Conservation (phyloP, 2,329 filamentous ascomycete genomes). For the Colletotrichum spaethianum region DNA sequence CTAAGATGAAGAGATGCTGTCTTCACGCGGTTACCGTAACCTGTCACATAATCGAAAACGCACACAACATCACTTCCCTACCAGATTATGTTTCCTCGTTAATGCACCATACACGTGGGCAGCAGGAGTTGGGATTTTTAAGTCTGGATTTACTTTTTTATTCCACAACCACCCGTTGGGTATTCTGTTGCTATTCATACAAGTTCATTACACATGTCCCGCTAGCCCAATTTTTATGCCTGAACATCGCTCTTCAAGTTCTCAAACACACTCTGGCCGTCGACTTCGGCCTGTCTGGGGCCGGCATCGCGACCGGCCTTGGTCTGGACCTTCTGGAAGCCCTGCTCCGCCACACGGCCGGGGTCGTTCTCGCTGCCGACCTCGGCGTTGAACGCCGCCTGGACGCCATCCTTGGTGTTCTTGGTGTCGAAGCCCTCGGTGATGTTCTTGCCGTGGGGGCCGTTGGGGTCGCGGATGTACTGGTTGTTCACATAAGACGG, state of each 20-base stretch:
- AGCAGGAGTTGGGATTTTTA: neutral
- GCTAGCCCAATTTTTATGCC: slow-evolving; percentile 3
- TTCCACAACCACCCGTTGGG: slow-evolving; percentile 4
- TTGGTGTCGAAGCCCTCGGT: slow-evolving; percentile 53
- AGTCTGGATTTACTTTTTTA: neutral
- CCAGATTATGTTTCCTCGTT: too few relatives aligned
- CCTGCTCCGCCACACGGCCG: slow-evolving; percentile 59
- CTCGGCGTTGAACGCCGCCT: slow-evolving; percentile 58
- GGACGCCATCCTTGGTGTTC: slow-evolving; percentile 52
- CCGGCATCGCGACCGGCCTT: slow-evolving; percentile 45
- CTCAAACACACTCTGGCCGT: slow-evolving; percentile 50
- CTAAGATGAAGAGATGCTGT: neutral
- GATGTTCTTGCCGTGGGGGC: slow-evolving; percentile 61
- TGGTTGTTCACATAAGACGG: slow-evolving; percentile 57
- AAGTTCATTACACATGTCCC: slow-evolving; percentile 1
- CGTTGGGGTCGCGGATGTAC: slow-evolving; percentile 48
- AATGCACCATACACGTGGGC: too few relatives aligned
- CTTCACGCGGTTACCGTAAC: neutral
- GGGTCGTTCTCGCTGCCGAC: slow-evolving; percentile 65
- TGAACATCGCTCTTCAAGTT: slow-evolving; percentile 45
- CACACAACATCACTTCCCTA: too few relatives aligned
- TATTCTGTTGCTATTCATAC: slow-evolving; percentile 22
- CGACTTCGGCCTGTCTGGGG: slow-evolving; percentile 46
- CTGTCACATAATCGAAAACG: neutral
- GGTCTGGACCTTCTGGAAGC: slow-evolving; percentile 51